Evolutionary conservation across 1,284 basidiomycete genomes (phyloP).

Genomic region (Melampsora americana): DNA sequence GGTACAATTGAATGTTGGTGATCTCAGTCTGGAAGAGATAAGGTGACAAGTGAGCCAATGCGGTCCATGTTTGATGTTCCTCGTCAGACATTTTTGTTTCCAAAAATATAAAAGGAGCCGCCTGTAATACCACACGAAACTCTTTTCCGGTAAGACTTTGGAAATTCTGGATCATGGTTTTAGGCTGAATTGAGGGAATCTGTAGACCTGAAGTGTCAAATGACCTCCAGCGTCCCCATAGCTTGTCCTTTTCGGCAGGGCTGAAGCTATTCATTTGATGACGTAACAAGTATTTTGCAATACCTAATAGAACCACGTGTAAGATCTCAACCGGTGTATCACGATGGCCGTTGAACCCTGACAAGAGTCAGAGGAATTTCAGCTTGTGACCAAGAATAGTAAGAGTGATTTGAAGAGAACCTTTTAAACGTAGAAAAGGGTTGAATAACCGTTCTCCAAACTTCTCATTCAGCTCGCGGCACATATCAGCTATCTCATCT

Average conservation of each 20-base stretch:
- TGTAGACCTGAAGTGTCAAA: slow-evolving; percentile 51
- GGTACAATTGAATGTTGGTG: slow-evolving; percentile 51
- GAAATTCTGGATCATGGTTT: slow-evolving; percentile 52
- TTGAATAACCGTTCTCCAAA: slow-evolving; percentile 10
- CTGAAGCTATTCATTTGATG: slow-evolving; percentile 51
- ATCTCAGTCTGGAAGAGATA: no score
- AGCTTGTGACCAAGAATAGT: no score
- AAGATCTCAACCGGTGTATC: no score
- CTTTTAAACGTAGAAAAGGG: neutral
- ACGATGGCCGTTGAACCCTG: slow-evolving; percentile 53
- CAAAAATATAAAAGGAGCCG: slow-evolving; percentile 55
- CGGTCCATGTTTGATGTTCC: slow-evolving; percentile 51
- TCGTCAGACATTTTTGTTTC: slow-evolving; percentile 49
- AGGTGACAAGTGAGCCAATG: slow-evolving; percentile 53
- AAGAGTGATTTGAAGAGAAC: no score
- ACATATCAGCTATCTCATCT: neutral
- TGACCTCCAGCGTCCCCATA: slow-evolving; percentile 49
- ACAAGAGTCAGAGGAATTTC: no score
- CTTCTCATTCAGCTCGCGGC: no score
- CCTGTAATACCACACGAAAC: slow-evolving; percentile 55
- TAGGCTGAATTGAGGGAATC: slow-evolving; percentile 47
- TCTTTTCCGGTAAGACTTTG: slow-evolving; percentile 54
- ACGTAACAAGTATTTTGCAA: slow-evolving; percentile 57
- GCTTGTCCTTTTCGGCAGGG: slow-evolving; percentile 44
- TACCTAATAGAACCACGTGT: slow-evolving; percentile 55